Conservation (phyloP, 495 filamentous ascomycete genomes). For the Aspergillus indologenus region DNA sequence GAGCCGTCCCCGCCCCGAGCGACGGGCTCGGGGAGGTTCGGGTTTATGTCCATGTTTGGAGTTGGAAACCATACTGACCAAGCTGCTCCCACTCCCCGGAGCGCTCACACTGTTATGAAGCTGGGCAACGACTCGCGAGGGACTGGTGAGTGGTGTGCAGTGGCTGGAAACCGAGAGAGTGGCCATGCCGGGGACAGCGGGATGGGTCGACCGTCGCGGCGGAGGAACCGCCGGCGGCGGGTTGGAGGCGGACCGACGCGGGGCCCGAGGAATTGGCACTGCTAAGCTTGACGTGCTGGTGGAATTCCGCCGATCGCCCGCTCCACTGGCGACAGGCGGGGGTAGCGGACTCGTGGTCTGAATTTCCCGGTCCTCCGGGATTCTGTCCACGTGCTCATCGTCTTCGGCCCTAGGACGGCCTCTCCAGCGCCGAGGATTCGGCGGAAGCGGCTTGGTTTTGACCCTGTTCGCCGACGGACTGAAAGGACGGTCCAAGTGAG, state of each 20-base stretch:
- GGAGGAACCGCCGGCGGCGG: conserved; percentile 42
- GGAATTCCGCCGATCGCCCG: conserved; percentile 29
- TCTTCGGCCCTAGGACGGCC: conserved; percentile 30
- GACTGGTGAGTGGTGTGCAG: conserved; percentile 20
- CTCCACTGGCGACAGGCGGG: conserved; percentile 13
- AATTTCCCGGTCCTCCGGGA: conserved; percentile 15
- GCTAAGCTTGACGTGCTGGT: conserved; percentile 25
- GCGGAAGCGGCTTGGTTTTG: conserved; percentile 44
- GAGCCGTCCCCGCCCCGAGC: conserved; percentile 35
- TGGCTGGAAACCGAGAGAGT: conserved; percentile 21
- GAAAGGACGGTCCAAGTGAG: conserved; percentile 15
- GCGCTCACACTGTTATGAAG: neutral
- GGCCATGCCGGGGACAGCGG: conserved; percentile 17
- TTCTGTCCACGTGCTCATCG: conserved; percentile 30
- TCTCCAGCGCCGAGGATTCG: conserved; percentile 44
- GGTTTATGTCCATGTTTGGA: conserved; percentile 33
- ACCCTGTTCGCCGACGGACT: conserved; percentile 22
- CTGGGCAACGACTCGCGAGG: conserved; percentile 12
- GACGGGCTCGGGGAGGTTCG: conserved; percentile 39
- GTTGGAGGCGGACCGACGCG: conserved; percentile 39
- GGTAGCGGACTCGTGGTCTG: conserved; percentile 21
- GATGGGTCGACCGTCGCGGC: conserved; percentile 33
- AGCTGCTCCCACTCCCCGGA: conserved; percentile 4
- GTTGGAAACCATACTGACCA: neutral
- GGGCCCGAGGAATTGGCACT: conserved; percentile 22